phyloP scores from a whole-genome alignment of 495 filamentous ascomycete species.

The Friedmanniomyces simplex region DNA sequence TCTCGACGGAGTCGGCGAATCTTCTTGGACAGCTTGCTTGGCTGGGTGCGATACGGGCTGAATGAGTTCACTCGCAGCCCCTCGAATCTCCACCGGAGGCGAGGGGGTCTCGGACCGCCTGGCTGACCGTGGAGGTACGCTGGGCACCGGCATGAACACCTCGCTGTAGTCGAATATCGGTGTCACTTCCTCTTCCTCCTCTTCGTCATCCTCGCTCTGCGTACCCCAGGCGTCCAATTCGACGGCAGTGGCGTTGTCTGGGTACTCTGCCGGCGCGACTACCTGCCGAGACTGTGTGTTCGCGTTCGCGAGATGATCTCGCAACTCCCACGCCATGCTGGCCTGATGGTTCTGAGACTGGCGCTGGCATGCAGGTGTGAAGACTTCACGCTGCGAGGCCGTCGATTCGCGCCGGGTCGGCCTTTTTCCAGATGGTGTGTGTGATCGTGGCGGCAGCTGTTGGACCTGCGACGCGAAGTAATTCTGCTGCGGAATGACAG shows the following conservation, averaged over 20 bases:
- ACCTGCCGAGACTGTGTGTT: background rate
- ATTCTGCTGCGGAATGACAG: background rate
- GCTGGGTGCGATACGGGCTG: background rate
- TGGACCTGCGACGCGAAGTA: background rate
- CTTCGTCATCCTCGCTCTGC: background rate
- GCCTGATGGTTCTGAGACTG: background rate
- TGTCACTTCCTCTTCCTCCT: slow-evolving; percentile 1
- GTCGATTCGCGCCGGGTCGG: background rate
- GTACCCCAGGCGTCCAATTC: background rate
- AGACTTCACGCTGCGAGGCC: slow-evolving; percentile 1
- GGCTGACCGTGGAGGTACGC: background rate
- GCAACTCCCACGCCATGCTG: background rate
- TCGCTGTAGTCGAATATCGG: slow-evolving; percentile 21
- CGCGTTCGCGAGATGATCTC: background rate
- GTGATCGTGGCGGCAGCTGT: background rate
- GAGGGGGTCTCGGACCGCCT: slow-evolving; percentile 4
- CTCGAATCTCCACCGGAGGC: background rate
- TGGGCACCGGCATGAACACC: slow-evolving; percentile 11
- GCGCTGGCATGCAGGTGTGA: slow-evolving; percentile 12
- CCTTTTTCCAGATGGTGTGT: background rate
- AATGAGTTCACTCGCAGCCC: background rate
- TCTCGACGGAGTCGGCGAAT: background rate
- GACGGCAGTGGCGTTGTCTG: background rate
- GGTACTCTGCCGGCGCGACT: background rate
- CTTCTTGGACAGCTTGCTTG: background rate